These are phyloP conservation scores for Silene conica DNA, from an alignment of 148 eudicot species.

Conservation along the genomic window DNA sequence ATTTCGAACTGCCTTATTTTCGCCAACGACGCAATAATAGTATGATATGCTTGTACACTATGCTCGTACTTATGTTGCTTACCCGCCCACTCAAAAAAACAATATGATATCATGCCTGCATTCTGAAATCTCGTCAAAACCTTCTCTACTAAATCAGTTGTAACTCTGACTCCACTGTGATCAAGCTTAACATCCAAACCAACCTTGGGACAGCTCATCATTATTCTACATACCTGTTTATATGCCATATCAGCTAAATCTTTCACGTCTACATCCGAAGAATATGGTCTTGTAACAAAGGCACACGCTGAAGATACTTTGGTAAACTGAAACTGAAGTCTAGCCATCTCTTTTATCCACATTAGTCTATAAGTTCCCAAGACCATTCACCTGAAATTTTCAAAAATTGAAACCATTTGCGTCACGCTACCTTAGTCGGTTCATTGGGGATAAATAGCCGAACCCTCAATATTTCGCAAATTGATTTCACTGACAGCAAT, in stretches of 20 bases:
- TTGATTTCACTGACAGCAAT: too few relatives aligned
- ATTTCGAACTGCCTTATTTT: conserved; percentile 89
- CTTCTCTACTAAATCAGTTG: conserved; percentile 63
- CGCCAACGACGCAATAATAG: conserved; percentile 79
- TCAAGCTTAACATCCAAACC: conserved; percentile 74
- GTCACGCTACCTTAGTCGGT: too few relatives aligned
- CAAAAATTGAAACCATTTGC: not conserved
- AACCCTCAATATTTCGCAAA: too few relatives aligned
- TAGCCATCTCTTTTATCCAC: conserved; percentile 28
- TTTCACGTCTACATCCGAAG: conserved; percentile 38
- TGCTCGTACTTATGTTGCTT: conserved; percentile 69
- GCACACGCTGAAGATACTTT: conserved; percentile 26
- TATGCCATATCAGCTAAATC: conserved; percentile 35
- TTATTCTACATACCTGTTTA: conserved; percentile 52
- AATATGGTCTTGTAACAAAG: conserved; percentile 36
- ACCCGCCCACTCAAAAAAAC: conserved; percentile 92
- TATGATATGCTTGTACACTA: conserved; percentile 68
- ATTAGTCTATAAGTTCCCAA: not conserved
- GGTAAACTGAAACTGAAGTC: conserved; percentile 15
- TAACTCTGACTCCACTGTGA: conserved; percentile 66
- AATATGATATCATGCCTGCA: conserved; percentile 82
- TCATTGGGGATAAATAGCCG: too few relatives aligned
- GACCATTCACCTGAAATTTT: conserved; percentile 12
- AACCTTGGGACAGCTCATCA: conserved; percentile 68
- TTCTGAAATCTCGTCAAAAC: conserved; percentile 67